Evolutionary conservation across 1,139 yeast genomes (phyloP).

Genomic region (Yarrowia galli): DNA sequence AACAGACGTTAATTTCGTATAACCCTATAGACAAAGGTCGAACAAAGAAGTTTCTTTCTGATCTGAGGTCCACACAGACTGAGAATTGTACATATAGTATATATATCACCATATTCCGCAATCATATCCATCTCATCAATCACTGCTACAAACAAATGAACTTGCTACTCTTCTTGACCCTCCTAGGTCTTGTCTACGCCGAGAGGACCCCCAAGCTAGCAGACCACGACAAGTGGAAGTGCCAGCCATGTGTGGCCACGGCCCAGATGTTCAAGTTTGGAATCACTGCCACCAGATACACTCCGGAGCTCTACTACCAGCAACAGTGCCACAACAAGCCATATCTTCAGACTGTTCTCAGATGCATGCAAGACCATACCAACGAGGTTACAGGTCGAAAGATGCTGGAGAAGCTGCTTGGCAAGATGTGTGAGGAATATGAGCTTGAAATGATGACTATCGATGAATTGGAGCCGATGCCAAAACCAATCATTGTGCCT

Average conservation of each 20-base stretch:
- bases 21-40: not conserved
- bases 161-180: not conserved
- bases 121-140: constrained; percentile 5
- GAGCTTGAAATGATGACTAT: not conserved
- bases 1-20: constrained; percentile 8
- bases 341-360: constrained; percentile 19
- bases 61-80: not conserved
- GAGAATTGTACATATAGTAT: not conserved
- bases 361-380: constrained; percentile 31
- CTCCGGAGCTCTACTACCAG: constrained; percentile 16
- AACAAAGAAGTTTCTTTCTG: constrained; percentile 1
- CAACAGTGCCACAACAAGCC: constrained; percentile 27
- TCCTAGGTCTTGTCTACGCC: not conserved
- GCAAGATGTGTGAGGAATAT: not conserved
- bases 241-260: constrained; percentile 12
- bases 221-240: constrained; percentile 22
- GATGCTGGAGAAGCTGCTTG: not conserved
- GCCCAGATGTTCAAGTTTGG: constrained; percentile 27
- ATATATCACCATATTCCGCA: not conserved
- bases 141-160: not conserved
- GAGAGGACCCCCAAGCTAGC: constrained; percentile 11
- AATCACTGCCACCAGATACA: not conserved
- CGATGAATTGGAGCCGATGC: not conserved
- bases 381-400: not conserved
- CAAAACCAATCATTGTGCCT: not conserved